Base-by-base conservation (phyloP, 139 green algal species). In the Picochlorum sp. region DNA sequence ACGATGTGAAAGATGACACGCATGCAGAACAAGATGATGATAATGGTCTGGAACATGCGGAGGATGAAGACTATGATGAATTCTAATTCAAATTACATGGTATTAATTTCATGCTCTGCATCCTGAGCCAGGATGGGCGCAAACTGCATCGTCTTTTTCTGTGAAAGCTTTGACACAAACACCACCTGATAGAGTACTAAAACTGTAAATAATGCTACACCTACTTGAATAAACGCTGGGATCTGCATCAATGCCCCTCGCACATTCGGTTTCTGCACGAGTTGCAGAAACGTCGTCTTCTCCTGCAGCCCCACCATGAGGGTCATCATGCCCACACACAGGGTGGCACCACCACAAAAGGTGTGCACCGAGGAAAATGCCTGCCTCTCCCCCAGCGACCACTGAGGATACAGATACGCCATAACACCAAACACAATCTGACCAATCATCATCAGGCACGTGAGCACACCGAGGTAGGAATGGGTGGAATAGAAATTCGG, bases 401-500 rank as follows among this genome's bases (percentile, higher is more conserved):
- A 46, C 26, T 78, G 77, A 14, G 78, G 78, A 6, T 28, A 73
- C 10, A 79, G 6, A 51, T 74, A 85, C 6, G 56, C 64, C 18
- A 28, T 44, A 0, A 61, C 9, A 0, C 61, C 78, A 1, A 79
- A 23, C 2, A 63, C 2, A 49, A 71, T 79, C 66, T 84, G 78
- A 49, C 67, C 10, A 0, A 37, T 18, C 8, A 71, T 30, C 58
- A 77, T 44, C 2, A 32, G 21, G 9, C 50, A 64, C 20, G 73
- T 69, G 0, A 61, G 37, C 15, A 87, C 13, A 7, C 72, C 72
- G 16, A 74, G 50, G 18, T 24, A 67, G 13, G 60, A 68, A 71
- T 92, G 86, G 0, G 73, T 61, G 30, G 47, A 76, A 76, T 89
- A 91, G 15, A 88, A 71, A 63, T 92, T 74, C 1, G 82, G 73